A percentile compares a stretch with the other conserved stretches of the same genome.
Evolutionary conservation across 148 eudicot species (phyloP).

Genomic region (Amaranthus hypochondriacus): DNA sequence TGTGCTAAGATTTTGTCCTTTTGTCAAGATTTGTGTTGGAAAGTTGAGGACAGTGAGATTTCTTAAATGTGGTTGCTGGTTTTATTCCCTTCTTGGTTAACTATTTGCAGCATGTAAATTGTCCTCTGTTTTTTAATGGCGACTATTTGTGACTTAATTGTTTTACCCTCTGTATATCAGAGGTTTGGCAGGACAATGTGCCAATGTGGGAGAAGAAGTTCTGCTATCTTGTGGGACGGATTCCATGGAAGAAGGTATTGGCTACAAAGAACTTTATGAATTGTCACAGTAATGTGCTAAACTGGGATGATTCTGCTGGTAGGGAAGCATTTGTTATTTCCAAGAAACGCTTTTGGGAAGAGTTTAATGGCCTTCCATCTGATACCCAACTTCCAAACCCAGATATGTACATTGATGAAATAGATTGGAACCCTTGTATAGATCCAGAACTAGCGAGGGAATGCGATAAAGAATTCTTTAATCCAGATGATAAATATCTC

Average conservation of each 20-base stretch:
- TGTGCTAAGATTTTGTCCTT: too few relatives aligned
- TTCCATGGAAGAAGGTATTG: conserved; percentile 67
- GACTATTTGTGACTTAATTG: not conserved
- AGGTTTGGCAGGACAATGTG: conserved; percentile 50
- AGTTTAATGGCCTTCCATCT: conserved; percentile 40
- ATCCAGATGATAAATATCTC: conserved; percentile 47
- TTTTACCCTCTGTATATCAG: conserved; percentile 24
- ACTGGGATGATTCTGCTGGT: conserved; percentile 68
- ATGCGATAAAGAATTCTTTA: conserved; percentile 46
- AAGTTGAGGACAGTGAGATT: too few relatives aligned
- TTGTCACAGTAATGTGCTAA: conserved; percentile 36
- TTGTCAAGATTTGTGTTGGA: too few relatives aligned
- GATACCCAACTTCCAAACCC: conserved; percentile 45
- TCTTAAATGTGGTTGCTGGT: too few relatives aligned
- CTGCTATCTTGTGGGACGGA: conserved; percentile 49
- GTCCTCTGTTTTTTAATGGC: too few relatives aligned
- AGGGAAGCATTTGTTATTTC: conserved; percentile 59
- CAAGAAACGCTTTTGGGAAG: conserved; percentile 52
- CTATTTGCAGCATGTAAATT: too few relatives aligned
- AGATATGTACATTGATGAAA: conserved; percentile 50
- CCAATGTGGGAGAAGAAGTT: conserved; percentile 77
- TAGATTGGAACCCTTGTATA: conserved; percentile 64
- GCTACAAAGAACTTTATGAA: conserved; percentile 45
- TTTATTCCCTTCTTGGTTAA: too few relatives aligned
- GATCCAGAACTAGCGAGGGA: conserved; percentile 44